Evolutionary conservation across 2,329 filamentous ascomycete genomes (phyloP), one percentile per base, ranked within the genome.

Genomic region (Tolypocladium tundrense): DNA sequence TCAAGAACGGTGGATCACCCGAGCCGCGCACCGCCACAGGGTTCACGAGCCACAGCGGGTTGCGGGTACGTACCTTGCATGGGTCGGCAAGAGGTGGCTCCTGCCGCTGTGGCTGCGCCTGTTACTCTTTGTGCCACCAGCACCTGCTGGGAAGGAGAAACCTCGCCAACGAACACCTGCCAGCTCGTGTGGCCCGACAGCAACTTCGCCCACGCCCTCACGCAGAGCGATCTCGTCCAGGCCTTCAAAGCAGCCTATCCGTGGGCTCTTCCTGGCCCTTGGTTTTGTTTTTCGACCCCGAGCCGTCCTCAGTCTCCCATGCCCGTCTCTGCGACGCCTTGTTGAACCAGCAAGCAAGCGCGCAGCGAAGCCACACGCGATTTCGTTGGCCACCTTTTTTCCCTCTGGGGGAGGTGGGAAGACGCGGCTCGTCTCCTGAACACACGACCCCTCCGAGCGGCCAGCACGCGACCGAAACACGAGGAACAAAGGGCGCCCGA

Each of bases 401-500:
- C 19, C 42, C 42, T 41, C 31, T 31, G 52, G 52, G 56, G 57
- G 52, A 55, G 43, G 57, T 45, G 33, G 57, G 37, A 39, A 54
- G 53, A 58, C 53, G 53, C 58, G 53, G 51, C 50, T 42, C 56
- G 40, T 54, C 54, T 52, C 58, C 58, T 53, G 53, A 58, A 58
- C 56, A 59, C 53, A 31, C 58, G 60, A 41, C 53, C 16, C 14
- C 35, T 27, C n/a, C 51, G 35, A 31, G 35, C 50, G 37, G 52
- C 52, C 45, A 59, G 54, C 60, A 58, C 63, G 57, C 63, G 56
- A 59, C 55, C 60, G 60, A 58, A 56, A 62, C 3, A 58, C 58
- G 55, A 61, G 56, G 42, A 58, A 57, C 55, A 60, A 61, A 55
- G 6, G 67, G 63, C 61, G 62, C 62, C 57, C 58, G 58, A 59